phyloP scores from a whole-genome alignment of 176 grass and related monocot species.

The Rhynchospora breviuscula region DNA sequence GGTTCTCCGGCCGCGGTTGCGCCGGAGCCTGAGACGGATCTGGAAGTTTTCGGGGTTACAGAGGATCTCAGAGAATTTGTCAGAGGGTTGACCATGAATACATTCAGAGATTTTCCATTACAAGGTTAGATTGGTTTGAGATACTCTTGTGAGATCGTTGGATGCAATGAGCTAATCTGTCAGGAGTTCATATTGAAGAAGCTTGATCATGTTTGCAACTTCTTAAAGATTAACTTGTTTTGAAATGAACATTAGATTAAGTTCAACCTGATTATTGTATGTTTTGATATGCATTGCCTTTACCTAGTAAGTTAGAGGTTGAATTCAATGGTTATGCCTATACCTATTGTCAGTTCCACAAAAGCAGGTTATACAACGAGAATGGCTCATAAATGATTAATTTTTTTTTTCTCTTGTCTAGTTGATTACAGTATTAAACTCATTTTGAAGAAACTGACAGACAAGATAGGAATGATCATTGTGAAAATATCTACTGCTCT shows the following conservation, averaged over 20 bases:
- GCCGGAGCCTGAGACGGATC: slow-evolving; percentile 37
- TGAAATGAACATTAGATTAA: neutral
- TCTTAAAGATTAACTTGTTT: neutral
- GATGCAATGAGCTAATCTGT: slow-evolving; percentile 11
- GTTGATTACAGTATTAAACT: neutral
- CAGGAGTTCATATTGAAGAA: neutral
- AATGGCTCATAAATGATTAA: neutral
- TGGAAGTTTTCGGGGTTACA: slow-evolving; percentile 63
- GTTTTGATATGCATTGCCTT: neutral
- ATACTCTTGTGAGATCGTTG: slow-evolving; percentile 25
- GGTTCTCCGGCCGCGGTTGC: slow-evolving; percentile 2
- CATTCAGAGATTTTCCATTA: slow-evolving; percentile 89
- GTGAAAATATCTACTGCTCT: neutral
- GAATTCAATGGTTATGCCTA: neutral
- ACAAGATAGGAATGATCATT: neutral
- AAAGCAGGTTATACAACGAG: neutral
- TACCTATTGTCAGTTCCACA: neutral
- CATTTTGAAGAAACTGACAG: neutral
- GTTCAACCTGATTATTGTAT: slow-evolving; percentile 1
- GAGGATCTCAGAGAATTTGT: slow-evolving; percentile 93
- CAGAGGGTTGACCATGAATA: slow-evolving; percentile 81
- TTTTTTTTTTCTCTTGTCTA: neutral
- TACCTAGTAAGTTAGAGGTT: neutral
- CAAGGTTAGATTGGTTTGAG: slow-evolving; percentile 44
- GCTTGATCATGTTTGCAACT: neutral